Conservation (phyloP, 139 green algal genomes). For the Auxenochlorella protothecoides region DNA sequence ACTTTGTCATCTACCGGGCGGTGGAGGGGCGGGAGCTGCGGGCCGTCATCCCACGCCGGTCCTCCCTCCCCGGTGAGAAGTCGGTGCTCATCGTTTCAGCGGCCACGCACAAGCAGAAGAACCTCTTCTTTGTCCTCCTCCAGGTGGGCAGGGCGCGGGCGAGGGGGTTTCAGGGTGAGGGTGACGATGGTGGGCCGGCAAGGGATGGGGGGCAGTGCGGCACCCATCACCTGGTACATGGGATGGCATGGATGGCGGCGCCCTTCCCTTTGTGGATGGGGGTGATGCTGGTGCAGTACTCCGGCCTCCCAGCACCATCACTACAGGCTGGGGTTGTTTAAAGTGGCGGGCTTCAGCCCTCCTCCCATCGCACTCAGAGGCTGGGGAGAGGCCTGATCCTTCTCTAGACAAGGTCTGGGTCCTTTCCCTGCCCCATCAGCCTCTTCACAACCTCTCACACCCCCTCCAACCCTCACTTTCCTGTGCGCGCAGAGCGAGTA, state of each 20-base stretch:
- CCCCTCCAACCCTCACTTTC: background rate
- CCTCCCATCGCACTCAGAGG: too few species aligned
- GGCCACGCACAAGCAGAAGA: conserved; percentile 81
- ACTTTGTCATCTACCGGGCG: conserved; percentile 95
- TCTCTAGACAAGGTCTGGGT: background rate
- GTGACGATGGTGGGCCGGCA: too few species aligned
- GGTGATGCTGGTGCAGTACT: background rate
- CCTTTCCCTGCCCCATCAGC: background rate
- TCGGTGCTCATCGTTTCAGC: conserved; percentile 80
- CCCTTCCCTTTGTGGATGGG: too few species aligned
- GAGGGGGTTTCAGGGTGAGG: too few species aligned
- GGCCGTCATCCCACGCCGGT: conserved; percentile 82
- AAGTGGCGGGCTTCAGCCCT: too few species aligned
- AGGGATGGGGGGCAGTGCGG: background rate
- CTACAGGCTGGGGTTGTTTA: too few species aligned
- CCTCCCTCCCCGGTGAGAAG: conserved; percentile 64
- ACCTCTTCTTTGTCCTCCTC: conserved; percentile 87
- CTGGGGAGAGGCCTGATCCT: too few species aligned
- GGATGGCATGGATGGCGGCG: too few species aligned
- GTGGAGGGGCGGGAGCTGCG: conserved; percentile 52
- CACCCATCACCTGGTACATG: background rate
- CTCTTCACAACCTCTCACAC: background rate
- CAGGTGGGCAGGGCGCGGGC: conserved; percentile 36
- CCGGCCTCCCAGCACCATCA: background rate
- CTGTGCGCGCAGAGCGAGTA: conserved; percentile 80